Evolutionary conservation across 805 yeast genomes (phyloP).

Genomic region (Priceomyces medius): DNA sequence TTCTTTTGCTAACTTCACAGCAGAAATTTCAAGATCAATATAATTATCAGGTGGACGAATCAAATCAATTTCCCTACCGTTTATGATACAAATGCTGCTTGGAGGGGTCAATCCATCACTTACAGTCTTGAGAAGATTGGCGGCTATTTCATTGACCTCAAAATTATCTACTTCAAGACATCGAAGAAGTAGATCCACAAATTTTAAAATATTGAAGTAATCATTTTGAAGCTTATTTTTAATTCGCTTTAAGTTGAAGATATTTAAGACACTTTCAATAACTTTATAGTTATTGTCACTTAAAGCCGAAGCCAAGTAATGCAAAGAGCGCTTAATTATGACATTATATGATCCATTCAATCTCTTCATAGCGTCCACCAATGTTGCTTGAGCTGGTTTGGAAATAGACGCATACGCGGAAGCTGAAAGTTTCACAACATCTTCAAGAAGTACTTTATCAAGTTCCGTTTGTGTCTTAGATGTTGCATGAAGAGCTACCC

Average conservation of each 20-base stretch:
- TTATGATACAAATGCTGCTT: slow-evolving; percentile 48
- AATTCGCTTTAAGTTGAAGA: slow-evolving; percentile 58
- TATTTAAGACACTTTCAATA: slow-evolving; percentile 62
- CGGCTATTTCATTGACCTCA: slow-evolving; percentile 55
- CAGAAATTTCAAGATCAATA: slow-evolving; percentile 56
- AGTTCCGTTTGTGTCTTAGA: slow-evolving; percentile 66
- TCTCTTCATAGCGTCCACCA: slow-evolving; percentile 68
- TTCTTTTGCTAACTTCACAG: slow-evolving; percentile 62
- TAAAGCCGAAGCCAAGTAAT: slow-evolving; percentile 50
- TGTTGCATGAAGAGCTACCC: slow-evolving; percentile 70
- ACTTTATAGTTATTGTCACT: slow-evolving; percentile 49
- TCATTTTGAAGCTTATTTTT: slow-evolving; percentile 59
- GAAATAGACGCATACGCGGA: slow-evolving; percentile 73
- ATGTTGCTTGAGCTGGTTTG: slow-evolving; percentile 62
- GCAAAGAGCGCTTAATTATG: slow-evolving; percentile 51
- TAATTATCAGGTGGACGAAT: slow-evolving; percentile 63
- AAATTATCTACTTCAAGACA: slow-evolving; percentile 58
- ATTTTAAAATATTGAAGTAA: slow-evolving; percentile 47
- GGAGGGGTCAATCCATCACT: slow-evolving; percentile 31
- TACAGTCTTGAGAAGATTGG: slow-evolving; percentile 44
- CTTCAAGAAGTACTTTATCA: slow-evolving; percentile 62
- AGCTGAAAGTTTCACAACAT: slow-evolving; percentile 61
- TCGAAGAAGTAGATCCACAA: slow-evolving; percentile 48
- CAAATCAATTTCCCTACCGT: slow-evolving; percentile 38
- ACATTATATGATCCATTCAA: slow-evolving; percentile 63